Evolutionary conservation across 352 stramenopile species (phyloP).

Genomic region (Phytopythium boreale): DNA sequence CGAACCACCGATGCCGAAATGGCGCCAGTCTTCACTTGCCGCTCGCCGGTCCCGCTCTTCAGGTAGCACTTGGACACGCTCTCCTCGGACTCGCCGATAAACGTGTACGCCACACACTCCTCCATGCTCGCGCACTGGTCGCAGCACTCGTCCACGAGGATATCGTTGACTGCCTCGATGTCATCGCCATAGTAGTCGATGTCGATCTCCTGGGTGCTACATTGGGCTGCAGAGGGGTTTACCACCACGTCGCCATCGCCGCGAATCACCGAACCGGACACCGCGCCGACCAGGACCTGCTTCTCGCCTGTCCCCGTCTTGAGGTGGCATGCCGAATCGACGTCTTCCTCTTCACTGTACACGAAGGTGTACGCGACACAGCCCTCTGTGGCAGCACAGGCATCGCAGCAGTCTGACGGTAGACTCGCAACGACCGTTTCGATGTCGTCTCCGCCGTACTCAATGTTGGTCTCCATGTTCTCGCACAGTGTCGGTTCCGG

Average conservation of each 20-base stretch:
- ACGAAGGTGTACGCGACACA: neutral
- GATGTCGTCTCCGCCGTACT: conserved; percentile 24
- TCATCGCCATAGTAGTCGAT: conserved; percentile 28
- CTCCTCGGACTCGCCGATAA: conserved; percentile 26
- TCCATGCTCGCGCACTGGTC: conserved; percentile 16
- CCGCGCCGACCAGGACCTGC: conserved; percentile 14
- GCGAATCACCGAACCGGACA: conserved; percentile 17
- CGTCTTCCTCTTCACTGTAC: neutral
- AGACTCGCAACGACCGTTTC: neutral
- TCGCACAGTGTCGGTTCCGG: conserved; percentile 27
- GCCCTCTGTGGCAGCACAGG: neutral
- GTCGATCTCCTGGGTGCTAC: conserved; percentile 17
- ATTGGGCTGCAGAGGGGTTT: neutral
- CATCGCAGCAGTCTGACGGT: neutral
- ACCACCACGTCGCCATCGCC: neutral
- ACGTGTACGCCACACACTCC: conserved; percentile 31
- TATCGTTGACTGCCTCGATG: conserved; percentile 11
- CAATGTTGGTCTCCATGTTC: conserved; percentile 18
- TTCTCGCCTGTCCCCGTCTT: conserved; percentile 12
- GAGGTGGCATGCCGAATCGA: neutral
- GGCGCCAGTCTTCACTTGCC: conserved; percentile 11
- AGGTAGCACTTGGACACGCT: conserved; percentile 28
- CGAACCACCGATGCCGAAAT: conserved; percentile 19
- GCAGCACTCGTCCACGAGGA: conserved; percentile 24
- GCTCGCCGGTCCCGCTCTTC: conserved; percentile 19